Conservation (phyloP, 176 grass and related monocot species). For the Lolium multiflorum region DNA sequence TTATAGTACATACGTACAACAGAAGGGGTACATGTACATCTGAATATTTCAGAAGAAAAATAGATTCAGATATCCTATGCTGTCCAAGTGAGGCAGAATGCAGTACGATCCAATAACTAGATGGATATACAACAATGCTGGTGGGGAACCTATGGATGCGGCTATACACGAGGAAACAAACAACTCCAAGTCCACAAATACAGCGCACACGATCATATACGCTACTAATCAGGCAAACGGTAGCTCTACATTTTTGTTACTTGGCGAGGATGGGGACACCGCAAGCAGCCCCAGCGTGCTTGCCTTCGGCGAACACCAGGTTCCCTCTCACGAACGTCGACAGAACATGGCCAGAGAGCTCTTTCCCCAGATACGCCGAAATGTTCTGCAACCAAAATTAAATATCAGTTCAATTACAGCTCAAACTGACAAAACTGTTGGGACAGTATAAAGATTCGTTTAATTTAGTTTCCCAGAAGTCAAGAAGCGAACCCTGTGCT, state of each 20-base stretch:
- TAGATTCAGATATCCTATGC: background rate
- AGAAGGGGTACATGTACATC: no score
- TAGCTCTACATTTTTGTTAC: constrained; percentile 1
- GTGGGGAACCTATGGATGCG: background rate
- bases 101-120: background rate
- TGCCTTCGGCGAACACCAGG: constrained; percentile 77
- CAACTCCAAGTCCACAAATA: background rate
- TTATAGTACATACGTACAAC: no score
- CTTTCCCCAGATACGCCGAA: constrained; percentile 74
- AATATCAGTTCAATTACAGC: background rate
- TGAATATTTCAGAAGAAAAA: background rate
- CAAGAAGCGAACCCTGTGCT: constrained; percentile 68
- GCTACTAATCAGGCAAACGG: background rate
- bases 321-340: constrained; percentile 92
- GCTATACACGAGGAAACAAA: constrained; percentile 18
- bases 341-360: constrained; percentile 73
- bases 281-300: constrained; percentile 72
- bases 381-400: constrained; percentile 53
- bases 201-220: constrained; percentile 40
- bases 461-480: background rate
- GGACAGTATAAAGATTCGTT: background rate
- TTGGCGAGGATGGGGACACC: constrained; percentile 81
- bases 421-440: background rate
- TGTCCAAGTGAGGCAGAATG: background rate
- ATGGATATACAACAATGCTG: background rate